These are phyloP conservation scores for Suillus decipiens DNA, from an alignment of 768 basidiomycete genomes.

Conservation along the genomic window DNA sequence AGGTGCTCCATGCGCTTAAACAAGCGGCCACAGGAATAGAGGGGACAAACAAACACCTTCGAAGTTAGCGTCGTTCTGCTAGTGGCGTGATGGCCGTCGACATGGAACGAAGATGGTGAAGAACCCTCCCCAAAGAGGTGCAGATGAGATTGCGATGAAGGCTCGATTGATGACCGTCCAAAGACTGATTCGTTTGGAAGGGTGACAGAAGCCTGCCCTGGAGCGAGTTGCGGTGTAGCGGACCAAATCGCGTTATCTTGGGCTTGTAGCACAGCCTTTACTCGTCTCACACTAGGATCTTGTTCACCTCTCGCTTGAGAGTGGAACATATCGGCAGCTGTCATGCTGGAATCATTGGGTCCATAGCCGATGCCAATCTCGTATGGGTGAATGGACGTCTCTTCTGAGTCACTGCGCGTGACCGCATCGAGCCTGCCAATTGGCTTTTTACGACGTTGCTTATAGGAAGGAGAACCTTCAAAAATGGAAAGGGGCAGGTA, in stretches of 20 bases:
- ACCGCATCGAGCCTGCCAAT: constrained; percentile 40
- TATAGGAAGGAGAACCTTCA: constrained; percentile 86
- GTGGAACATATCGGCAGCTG: constrained; percentile 67
- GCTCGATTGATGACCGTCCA: constrained; percentile 20
- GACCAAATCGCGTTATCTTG: constrained; percentile 8
- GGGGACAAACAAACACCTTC: constrained; percentile 79
- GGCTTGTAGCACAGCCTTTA: constrained; percentile 18
- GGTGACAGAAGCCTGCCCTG: constrained; percentile 23
- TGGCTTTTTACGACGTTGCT: constrained; percentile 81
- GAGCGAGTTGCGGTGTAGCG: constrained; percentile 21
- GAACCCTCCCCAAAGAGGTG: constrained; percentile 18
- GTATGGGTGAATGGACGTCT: constrained; percentile 15
- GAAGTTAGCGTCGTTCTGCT: constrained; percentile 38
- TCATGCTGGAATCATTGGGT: constrained; percentile 36
- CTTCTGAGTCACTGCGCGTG: constrained; percentile 27
- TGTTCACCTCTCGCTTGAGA: constrained; percentile 63
- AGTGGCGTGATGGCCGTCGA: constrained; percentile 21
- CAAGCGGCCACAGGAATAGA: constrained; percentile 78
- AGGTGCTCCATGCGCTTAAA: constrained; percentile 95
- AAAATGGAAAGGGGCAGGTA: constrained; percentile 75
- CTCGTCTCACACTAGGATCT: constrained; percentile 27
- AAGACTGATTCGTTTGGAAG: constrained; percentile 26
- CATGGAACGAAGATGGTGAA: constrained; percentile 20
- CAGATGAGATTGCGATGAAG: constrained; percentile 19
- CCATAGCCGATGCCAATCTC: constrained; percentile 31